phyloP scores from a whole-genome alignment of 495 filamentous ascomycete species.

The Penicillium lagena region DNA sequence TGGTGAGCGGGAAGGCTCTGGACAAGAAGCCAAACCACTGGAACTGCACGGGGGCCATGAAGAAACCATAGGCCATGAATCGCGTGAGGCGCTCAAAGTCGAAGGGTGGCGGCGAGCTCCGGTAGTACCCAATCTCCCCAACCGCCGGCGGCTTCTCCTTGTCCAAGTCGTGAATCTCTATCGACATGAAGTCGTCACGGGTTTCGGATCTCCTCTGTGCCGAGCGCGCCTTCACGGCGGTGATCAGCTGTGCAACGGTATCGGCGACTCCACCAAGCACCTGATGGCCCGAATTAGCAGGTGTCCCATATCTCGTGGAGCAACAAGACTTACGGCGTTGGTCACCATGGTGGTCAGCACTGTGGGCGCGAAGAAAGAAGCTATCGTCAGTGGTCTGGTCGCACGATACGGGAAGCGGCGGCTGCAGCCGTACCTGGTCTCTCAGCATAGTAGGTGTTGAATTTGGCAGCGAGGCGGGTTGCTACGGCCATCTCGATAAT shows the following conservation, averaged over 20 bases:
- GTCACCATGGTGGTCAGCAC: slow-evolving; percentile 98
- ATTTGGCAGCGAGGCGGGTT: slow-evolving; percentile 73
- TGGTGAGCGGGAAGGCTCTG: slow-evolving; percentile 77
- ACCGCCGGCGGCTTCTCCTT: slow-evolving; percentile 67
- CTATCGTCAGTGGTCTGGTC: slow-evolving; percentile 15
- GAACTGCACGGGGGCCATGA: slow-evolving; percentile 94
- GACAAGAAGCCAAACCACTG: slow-evolving; percentile 91
- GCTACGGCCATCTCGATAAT: slow-evolving; percentile 82
- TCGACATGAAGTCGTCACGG: slow-evolving; percentile 68
- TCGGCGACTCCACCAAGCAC: slow-evolving; percentile 87
- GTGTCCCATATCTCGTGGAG: not conserved
- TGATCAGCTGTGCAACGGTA: slow-evolving; percentile 91
- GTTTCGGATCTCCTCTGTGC: slow-evolving; percentile 50
- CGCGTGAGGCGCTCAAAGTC: slow-evolving; percentile 89
- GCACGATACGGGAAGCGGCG: not conserved
- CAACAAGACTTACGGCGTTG: slow-evolving; percentile 65
- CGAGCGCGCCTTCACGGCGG: slow-evolving; percentile 65
- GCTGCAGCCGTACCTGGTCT: slow-evolving; percentile 58
- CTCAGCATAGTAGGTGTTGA: slow-evolving; percentile 86
- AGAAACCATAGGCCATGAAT: slow-evolving; percentile 95
- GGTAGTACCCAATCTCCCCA: slow-evolving; percentile 63
- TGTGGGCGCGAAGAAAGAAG: slow-evolving; percentile 20
- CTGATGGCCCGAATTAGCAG: slow-evolving; percentile 25
- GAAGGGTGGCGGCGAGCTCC: slow-evolving; percentile 69
- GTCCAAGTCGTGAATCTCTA: slow-evolving; percentile 86